phyloP scores from a whole-genome alignment of 306 rosid genomes.

The Amphicarpaea edgeworthii region DNA sequence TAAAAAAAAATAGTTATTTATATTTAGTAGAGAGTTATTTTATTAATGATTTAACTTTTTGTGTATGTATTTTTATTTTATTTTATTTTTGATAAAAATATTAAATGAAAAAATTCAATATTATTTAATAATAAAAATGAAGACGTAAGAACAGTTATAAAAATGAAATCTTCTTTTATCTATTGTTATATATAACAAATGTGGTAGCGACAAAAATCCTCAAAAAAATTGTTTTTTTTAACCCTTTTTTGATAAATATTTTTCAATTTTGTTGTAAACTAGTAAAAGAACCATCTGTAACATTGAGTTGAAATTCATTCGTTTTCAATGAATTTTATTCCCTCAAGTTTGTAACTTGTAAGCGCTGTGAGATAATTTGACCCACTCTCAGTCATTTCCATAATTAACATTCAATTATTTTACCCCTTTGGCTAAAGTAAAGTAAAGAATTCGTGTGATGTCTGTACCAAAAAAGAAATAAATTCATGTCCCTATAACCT shows the following conservation, averaged over 20 bases:
- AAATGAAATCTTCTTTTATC: no score
- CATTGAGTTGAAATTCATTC: background rate
- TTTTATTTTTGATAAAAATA: no score
- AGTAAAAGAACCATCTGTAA: background rate
- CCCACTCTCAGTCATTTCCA: background rate
- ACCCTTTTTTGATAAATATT: background rate
- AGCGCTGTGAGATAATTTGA: background rate
- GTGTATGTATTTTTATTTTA: no score
- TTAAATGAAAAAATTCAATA: no score
- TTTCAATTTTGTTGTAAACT: background rate
- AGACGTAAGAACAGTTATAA: no score
- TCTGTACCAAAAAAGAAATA: background rate
- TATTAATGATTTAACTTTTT: no score
- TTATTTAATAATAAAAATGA: no score
- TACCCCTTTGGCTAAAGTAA: background rate
- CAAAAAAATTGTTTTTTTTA: no score
- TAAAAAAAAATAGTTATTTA: no score
- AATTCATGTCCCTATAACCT: background rate
- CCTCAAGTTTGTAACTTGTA: background rate
- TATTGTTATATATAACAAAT: no score
- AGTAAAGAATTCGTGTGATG: background rate
- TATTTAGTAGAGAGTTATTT: no score
- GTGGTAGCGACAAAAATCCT: background rate
- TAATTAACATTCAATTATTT: background rate
- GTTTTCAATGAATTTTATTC: background rate